Evolutionary conservation across 768 basidiomycete genomes (phyloP), one percentile per base, ranked within the genome.

Genomic region (Termitomyces sp.): DNA sequence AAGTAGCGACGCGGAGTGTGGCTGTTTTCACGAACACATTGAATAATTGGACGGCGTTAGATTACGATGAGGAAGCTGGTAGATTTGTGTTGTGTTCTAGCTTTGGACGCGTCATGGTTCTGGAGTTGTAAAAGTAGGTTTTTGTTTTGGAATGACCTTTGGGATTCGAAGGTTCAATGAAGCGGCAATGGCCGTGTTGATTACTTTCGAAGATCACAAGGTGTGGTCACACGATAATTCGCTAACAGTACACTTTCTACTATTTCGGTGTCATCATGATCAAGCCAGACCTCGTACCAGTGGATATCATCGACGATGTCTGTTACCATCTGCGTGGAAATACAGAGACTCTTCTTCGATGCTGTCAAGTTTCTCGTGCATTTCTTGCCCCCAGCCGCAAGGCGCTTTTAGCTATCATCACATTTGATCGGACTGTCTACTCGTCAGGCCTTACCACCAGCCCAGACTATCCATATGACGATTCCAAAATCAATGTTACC

Each of bases 1-100:
- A 20, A 16, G 33, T 42, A 44, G 25, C 22, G 4, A 29, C 35
- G 25, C 38, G 62, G 56, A 59, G 66, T 56, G 62, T 68, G 54
- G 67, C 63, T 25, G 56, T 76, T n/a, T 70, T 57, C 56, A 61
- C 57, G 16, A 73, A 73, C 53, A 58, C 58, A 29, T 61, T 56
- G 33, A 70, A 74, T 57, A 71, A 75, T 56, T 86, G 84, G 85
- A 76, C 78, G 3, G 72, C 81, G 42, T 60, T 86, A 56, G 85
- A 84, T 64, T 86, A 86, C 59, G 82, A 84, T 52, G 85, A 86
- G 64, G 73, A 72, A 36, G 60, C 68, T 42, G 85, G 85, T 5
- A 69, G 78, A 56, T 68, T 86, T 50, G 83, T 71, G 6, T 57
- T 86, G 20, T 83, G 80, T 5, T 77, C 79, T 38, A 74, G 72